Conservation (phyloP, 805 yeast species). For the Sugiyamaella smithiae region DNA sequence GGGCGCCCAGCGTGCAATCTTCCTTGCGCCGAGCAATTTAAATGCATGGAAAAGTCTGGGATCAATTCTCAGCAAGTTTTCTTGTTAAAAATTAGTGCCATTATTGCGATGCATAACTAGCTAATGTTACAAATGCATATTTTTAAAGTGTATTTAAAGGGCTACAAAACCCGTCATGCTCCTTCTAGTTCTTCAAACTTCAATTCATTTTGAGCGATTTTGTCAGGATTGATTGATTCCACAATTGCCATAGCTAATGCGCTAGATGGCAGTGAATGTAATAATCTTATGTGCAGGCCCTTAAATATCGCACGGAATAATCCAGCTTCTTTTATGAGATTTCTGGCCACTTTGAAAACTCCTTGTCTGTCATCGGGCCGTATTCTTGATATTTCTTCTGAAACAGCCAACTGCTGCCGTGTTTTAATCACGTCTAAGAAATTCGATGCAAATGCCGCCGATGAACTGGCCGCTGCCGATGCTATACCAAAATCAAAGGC, state of each 20-base stretch:
- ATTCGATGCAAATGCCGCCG: constrained; percentile 38
- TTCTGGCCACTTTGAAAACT: constrained; percentile 33
- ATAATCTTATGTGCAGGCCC: constrained; percentile 38
- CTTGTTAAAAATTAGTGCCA: not conserved
- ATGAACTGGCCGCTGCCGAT: constrained; percentile 37
- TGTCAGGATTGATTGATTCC: constrained; percentile 39
- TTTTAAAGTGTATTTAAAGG: too few species aligned
- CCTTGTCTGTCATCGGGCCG: constrained; percentile 39
- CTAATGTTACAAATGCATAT: not conserved
- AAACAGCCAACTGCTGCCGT: constrained; percentile 43
- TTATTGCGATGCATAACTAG: not conserved
- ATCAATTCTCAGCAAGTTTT: not conserved
- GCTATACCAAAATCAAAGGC: constrained; percentile 32
- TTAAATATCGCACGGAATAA: constrained; percentile 34
- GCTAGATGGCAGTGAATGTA: constrained; percentile 39
- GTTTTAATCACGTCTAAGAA: constrained; percentile 43
- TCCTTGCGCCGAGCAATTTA: constrained; percentile 55
- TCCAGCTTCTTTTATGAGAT: constrained; percentile 39
- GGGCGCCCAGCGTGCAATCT: constrained; percentile 64
- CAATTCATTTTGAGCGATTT: too few species aligned
- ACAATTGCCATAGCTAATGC: constrained; percentile 42
- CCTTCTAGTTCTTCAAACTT: too few species aligned
- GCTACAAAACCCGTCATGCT: too few species aligned
- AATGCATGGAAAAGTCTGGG: constrained; percentile 34
- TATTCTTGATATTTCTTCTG: constrained; percentile 37